Percentiles rank a stretch among this genome's conserved stretches.
phyloP scores from a whole-genome alignment of 2,329 filamentous ascomycete species.

The Pyrenochaeta sp. region DNA sequence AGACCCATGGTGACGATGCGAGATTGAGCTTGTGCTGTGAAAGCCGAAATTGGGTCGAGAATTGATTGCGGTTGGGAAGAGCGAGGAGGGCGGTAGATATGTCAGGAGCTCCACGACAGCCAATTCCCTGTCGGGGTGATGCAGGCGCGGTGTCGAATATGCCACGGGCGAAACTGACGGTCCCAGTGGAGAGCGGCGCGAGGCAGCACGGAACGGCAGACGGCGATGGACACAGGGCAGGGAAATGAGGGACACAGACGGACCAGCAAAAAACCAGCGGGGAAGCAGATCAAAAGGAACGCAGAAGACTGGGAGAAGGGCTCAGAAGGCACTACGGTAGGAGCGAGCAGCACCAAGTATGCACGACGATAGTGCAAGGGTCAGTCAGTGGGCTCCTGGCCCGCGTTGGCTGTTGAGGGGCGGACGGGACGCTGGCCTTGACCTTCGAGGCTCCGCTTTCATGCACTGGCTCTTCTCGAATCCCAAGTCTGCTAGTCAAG shows the following conservation, averaged over 20 bases:
- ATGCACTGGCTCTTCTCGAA: slow-evolving; percentile 28
- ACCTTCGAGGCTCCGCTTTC: slow-evolving; percentile 16
- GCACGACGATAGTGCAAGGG: slow-evolving; percentile 15
- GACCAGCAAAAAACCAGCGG: slow-evolving; percentile 1
- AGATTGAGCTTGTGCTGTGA: too few species aligned
- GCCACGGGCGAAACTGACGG: slow-evolving; percentile 3
- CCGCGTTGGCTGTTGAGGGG: slow-evolving; percentile 21
- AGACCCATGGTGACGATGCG: slow-evolving; percentile 50
- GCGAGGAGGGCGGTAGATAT: slow-evolving; percentile 25
- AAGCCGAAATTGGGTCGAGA: too few species aligned
- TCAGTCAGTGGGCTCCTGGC: slow-evolving; percentile 3
- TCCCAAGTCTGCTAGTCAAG: slow-evolving; percentile 16
- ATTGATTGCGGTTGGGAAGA: slow-evolving; percentile 6
- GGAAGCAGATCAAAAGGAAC: background rate
- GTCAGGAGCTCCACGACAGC: slow-evolving; percentile 20
- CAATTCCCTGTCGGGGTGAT: slow-evolving; percentile 30
- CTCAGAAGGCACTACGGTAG: slow-evolving; percentile 1
- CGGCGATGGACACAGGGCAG: background rate
- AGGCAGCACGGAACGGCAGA: too few species aligned
- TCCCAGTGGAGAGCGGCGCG: background rate
- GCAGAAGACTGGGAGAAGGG: slow-evolving; percentile 1
- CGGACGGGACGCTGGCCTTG: slow-evolving; percentile 16
- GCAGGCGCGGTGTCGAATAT: slow-evolving; percentile 25
- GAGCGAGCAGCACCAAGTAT: slow-evolving; percentile 10
- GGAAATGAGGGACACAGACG: background rate